A percentile compares a stretch with the other conserved stretches of the same genome.
These are phyloP conservation scores for Eucalyptus decipiens DNA, from an alignment of 345 rosid species.

Conservation along the genomic window DNA sequence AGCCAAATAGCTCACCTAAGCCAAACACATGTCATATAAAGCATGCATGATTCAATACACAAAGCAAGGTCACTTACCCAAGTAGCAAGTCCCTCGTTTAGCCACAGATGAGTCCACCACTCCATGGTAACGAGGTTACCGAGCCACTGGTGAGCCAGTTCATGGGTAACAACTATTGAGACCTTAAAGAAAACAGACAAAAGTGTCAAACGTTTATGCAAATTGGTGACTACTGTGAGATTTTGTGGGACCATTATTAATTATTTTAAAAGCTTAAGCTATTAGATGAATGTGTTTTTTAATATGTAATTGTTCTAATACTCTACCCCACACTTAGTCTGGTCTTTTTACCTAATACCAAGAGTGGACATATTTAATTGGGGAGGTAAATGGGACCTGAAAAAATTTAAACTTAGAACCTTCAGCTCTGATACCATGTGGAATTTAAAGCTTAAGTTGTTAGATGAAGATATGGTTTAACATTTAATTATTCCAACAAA, in stretches of 20 bases:
- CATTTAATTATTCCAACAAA: too few species aligned
- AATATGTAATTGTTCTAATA: too few species aligned
- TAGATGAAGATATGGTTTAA: too few species aligned
- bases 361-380: too few species aligned
- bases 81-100: slow-evolving; percentile 97
- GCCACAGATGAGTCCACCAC: slow-evolving; percentile 99
- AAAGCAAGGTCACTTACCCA: slow-evolving; percentile 36
- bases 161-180: slow-evolving; percentile 91
- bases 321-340: too few species aligned
- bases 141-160: slow-evolving; percentile 98
- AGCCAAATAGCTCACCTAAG: slow-evolving; percentile 98
- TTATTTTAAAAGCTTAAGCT: too few species aligned
- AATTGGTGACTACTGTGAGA: neutral
- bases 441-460: too few species aligned
- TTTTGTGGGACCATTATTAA: too few species aligned
- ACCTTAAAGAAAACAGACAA: slow-evolving; percentile 40
- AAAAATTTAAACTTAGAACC: too few species aligned
- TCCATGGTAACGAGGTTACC: slow-evolving; percentile 99
- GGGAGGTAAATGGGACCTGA: rapidly evolving
- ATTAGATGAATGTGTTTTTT: rapidly evolving
- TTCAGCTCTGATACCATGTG: too few species aligned
- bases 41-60: slow-evolving; percentile 6
- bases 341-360: too few species aligned
- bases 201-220: neutral
- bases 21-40: neutral